A percentile compares a stretch with the other conserved stretches of the same genome.
phyloP scores from a whole-genome alignment of 768 basidiomycete genomes.

The Asterophora parasitica region DNA sequence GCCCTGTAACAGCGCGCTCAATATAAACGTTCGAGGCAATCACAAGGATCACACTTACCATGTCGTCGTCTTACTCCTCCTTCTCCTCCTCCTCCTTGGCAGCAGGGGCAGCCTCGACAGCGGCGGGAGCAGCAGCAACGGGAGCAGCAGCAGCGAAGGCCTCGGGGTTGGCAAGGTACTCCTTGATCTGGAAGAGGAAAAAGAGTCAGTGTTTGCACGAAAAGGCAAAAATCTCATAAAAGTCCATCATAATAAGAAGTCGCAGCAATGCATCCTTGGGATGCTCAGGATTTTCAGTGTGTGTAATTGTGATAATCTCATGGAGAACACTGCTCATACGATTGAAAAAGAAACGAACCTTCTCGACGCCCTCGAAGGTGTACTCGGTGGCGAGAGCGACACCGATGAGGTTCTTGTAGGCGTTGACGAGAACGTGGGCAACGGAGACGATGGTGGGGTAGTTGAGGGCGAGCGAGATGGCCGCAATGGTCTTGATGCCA shows the following conservation, averaged over 20 bases:
- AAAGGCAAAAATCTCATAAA: conserved; percentile 4
- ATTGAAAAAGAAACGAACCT: conserved; percentile 49
- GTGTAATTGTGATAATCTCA: conserved; percentile 35
- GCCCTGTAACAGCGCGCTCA: conserved; percentile 48
- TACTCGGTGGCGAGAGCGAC: conserved; percentile 89
- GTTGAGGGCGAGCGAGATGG: conserved; percentile 91
- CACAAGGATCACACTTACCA: conserved; percentile 47
- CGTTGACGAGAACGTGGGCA: conserved; percentile 92
- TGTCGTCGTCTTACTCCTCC: conserved; percentile 84
- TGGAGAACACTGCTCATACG: conserved; percentile 9
- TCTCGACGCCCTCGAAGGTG: conserved; percentile 89
- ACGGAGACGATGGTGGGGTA: conserved; percentile 97
- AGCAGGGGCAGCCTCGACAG: conserved; percentile 39
- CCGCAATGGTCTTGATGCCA: conserved; percentile 93
- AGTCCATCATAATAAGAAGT: conserved; percentile 26
- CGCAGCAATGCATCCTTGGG: conserved; percentile 38
- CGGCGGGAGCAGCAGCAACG: conserved; percentile 49
- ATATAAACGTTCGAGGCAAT: background rate
- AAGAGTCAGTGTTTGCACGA: conserved; percentile 13
- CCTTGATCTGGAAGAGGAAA: conserved; percentile 66
- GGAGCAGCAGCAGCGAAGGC: conserved; percentile 88
- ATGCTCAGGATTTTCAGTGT: conserved; percentile 89
- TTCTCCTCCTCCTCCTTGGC: conserved; percentile 77
- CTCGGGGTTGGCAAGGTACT: conserved; percentile 95
- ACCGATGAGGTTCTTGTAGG: conserved; percentile 97